Conservation (phyloP, 331 rosid genomes). For the Malus hybrid region DNA sequence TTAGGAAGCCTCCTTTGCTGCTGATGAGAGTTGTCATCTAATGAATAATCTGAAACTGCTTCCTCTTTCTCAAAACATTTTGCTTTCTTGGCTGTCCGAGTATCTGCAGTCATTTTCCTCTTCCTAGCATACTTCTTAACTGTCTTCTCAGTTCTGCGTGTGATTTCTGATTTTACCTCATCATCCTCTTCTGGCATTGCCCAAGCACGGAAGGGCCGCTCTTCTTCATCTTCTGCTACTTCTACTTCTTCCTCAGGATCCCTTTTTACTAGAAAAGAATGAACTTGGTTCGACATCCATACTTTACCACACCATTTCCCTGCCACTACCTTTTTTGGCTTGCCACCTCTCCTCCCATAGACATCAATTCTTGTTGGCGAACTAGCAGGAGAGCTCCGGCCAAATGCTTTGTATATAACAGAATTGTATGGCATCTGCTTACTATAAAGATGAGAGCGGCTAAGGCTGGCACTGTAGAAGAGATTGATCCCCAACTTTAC, state of each 20-base stretch:
- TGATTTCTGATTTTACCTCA: constrained; percentile 38
- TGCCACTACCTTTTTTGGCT: constrained; percentile 64
- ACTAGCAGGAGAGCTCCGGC: constrained; percentile 45
- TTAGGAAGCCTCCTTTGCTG: constrained; percentile 15
- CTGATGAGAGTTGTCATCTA: constrained; percentile 21
- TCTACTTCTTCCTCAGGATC: constrained; percentile 53
- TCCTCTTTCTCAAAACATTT: constrained; percentile 29
- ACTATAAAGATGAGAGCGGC: constrained; percentile 74
- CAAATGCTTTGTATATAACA: constrained; percentile 75
- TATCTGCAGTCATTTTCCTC: constrained; percentile 34
- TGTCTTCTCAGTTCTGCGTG: constrained; percentile 20
- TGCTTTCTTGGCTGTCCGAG: constrained; percentile 21
- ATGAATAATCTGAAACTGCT: constrained; percentile 29
- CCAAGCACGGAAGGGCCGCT: constrained; percentile 33
- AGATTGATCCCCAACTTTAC: constrained; percentile 89
- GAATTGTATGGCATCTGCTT: constrained; percentile 94
- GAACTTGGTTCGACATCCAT: constrained; percentile 89
- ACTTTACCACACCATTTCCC: constrained; percentile 96
- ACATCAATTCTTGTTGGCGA: constrained; percentile 42
- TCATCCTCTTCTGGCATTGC: constrained; percentile 41
- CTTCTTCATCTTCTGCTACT: constrained; percentile 32
- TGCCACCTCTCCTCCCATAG: constrained; percentile 49
- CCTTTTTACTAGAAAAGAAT: constrained; percentile 54
- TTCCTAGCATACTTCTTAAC: constrained; percentile 46
- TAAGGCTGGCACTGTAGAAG: constrained; percentile 78